Evolutionary conservation across 2,329 filamentous ascomycete species (phyloP).

Genomic region (Sphaerulina populicola): DNA sequence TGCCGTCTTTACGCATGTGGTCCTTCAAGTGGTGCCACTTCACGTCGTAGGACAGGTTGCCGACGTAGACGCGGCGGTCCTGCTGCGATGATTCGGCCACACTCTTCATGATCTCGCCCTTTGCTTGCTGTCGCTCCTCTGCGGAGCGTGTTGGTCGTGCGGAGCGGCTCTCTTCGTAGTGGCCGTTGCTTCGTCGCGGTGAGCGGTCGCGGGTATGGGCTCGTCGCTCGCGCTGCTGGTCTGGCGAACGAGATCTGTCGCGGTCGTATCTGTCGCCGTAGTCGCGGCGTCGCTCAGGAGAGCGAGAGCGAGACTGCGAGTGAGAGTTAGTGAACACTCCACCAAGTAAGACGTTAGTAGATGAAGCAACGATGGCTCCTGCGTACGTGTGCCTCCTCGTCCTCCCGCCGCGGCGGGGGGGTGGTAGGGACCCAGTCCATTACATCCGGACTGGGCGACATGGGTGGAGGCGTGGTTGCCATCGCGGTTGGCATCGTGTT

Average conservation of each 20-base stretch:
- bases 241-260: slow-evolving; percentile 20
- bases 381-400: neutral
- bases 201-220: slow-evolving; percentile 45
- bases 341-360: neutral
- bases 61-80: slow-evolving; percentile 98
- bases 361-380: neutral
- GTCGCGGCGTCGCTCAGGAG: slow-evolving; percentile 12
- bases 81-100: slow-evolving; percentile 93
- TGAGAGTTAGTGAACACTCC: neutral
- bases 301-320: slow-evolving; percentile 3
- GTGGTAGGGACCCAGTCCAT: no score
- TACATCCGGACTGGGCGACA: no score
- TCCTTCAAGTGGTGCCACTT: slow-evolving; percentile 99
- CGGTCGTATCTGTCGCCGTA: slow-evolving; percentile 18
- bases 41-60: slow-evolving; percentile 97
- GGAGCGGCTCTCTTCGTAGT: slow-evolving; percentile 44
- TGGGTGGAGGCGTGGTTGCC: no score
- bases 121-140: slow-evolving; percentile 74
- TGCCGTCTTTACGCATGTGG: slow-evolving; percentile 98
- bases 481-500: no score
- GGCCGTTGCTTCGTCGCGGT: slow-evolving; percentile 75
- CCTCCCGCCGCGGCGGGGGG: no score
- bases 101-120: slow-evolving; percentile 93
- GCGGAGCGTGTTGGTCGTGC: slow-evolving; percentile 50
- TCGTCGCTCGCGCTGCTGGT: slow-evolving; percentile 33